phyloP scores from a whole-genome alignment of 1,139 yeast genomes.

The Pichia inconspicua region DNA sequence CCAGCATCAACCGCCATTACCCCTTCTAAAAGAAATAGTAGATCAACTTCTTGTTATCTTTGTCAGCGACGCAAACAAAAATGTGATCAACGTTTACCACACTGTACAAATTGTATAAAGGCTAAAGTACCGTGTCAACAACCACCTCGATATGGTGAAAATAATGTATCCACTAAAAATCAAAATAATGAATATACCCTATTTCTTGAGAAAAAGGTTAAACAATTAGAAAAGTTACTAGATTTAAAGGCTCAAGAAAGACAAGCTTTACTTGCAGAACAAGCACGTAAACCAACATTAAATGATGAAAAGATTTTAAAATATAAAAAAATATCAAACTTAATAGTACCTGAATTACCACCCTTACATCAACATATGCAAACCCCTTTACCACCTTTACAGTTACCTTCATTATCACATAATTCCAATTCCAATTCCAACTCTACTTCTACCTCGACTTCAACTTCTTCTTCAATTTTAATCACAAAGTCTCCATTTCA shows the following conservation, averaged over 20 bases:
- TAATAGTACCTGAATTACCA: slow-evolving; percentile 14
- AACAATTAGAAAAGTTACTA: slow-evolving; percentile 38
- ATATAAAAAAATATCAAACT: slow-evolving; percentile 37
- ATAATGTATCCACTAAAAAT: slow-evolving; percentile 24
- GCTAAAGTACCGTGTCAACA: slow-evolving; percentile 51
- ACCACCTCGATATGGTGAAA: slow-evolving; percentile 43
- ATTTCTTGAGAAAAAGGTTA: slow-evolving; percentile 44
- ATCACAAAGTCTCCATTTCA: background rate
- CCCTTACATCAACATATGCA: background rate
- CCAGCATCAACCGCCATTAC: background rate
- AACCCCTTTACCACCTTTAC: slow-evolving; percentile 1
- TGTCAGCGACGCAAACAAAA: slow-evolving; percentile 48
- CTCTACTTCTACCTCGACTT: background rate
- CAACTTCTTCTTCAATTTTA: background rate
- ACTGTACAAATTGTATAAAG: slow-evolving; percentile 54
- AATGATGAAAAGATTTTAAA: slow-evolving; percentile 26
- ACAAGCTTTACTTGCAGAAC: background rate
- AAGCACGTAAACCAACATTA: background rate
- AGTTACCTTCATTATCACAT: background rate
- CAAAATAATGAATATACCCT: slow-evolving; percentile 45
- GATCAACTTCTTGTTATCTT: slow-evolving; percentile 44
- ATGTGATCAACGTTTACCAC: slow-evolving; percentile 53
- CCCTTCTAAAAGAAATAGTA: slow-evolving; percentile 29
- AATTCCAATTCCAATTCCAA: background rate
- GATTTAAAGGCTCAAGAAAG: slow-evolving; percentile 17